Conservation (phyloP, 176 grass and related monocot genomes). For the Rhynchospora tenuis region DNA sequence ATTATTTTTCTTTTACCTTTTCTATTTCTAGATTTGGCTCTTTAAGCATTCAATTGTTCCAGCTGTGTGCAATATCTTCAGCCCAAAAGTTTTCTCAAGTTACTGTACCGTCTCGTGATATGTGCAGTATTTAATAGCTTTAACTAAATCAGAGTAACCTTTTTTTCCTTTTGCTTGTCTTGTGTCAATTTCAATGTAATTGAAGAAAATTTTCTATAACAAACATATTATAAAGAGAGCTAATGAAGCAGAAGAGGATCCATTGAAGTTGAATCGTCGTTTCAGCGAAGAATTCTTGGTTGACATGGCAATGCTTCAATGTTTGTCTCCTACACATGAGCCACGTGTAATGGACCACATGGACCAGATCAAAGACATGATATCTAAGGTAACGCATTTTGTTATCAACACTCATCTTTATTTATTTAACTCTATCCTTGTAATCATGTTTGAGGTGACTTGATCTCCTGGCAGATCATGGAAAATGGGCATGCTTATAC, state of each 20-base stretch:
- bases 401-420: constrained; percentile 9
- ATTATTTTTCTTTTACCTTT: neutral
- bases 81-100: neutral
- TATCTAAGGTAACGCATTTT: constrained; percentile 49
- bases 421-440: neutral
- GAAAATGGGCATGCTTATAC: constrained; percentile 41
- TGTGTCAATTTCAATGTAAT: constrained; percentile 14
- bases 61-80: neutral
- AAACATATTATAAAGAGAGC: constrained; percentile 83
- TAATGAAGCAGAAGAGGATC: constrained; percentile 67
- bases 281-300: constrained; percentile 75
- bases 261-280: constrained; percentile 45
- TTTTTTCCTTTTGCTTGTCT: neutral
- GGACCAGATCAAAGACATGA: constrained; percentile 73
- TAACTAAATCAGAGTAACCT: neutral
- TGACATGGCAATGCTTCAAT: constrained; percentile 70
- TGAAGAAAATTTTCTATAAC: constrained; percentile 11
- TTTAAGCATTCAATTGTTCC: neutral
- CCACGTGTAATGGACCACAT: constrained; percentile 91
- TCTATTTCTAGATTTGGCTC: neutral
- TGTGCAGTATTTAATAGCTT: neutral
- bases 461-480: constrained; percentile 26
- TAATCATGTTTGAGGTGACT: neutral
- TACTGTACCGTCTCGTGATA: neutral
- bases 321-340: constrained; percentile 58